phyloP scores from a whole-genome alignment of 2,329 filamentous ascomycete genomes.

The Colletotrichum orchidophilum region DNA sequence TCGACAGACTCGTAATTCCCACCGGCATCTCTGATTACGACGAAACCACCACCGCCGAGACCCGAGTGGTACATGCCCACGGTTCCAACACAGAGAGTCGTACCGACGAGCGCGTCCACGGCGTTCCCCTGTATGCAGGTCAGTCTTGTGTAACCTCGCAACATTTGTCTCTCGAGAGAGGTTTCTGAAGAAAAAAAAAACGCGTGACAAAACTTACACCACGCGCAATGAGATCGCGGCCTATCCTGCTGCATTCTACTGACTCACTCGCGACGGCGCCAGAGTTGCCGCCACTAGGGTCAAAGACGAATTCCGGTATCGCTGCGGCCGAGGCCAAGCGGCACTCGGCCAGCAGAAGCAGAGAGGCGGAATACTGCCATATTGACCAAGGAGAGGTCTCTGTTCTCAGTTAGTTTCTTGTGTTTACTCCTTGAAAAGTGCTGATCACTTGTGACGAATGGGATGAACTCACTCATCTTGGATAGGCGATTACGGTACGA shows the following conservation, averaged over 20 bases:
- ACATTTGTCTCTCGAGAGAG: not conserved
- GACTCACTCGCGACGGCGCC: conserved; percentile 79
- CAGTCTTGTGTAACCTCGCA: not conserved
- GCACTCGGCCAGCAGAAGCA: conserved; percentile 9
- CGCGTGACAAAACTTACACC: conserved; percentile 50
- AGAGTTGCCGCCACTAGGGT: conserved; percentile 34
- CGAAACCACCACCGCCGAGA: conserved; percentile 91
- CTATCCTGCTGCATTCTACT: conserved; percentile 74
- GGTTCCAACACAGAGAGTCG: conserved; percentile 79
- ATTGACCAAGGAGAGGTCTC: not conserved
- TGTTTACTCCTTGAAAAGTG: not conserved
- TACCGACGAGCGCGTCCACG: conserved; percentile 79
- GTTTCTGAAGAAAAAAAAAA: not conserved
- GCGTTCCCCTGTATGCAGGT: conserved; percentile 68
- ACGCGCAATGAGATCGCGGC: conserved; percentile 66
- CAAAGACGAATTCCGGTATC: conserved; percentile 37
- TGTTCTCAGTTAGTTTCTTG: not conserved
- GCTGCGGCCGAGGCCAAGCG: conserved; percentile 9
- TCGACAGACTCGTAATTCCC: conserved; percentile 89
- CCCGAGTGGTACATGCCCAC: conserved; percentile 83
- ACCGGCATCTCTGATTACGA: conserved; percentile 76
- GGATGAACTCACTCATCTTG: conserved; percentile 33
- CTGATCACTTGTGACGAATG: conserved; percentile 7
- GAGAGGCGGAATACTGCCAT: conserved; percentile 12
- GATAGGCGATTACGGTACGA: not conserved